A percentile compares a stretch with the other conserved stretches of the same genome.
Evolutionary conservation across 2,329 filamentous ascomycete species (phyloP).

Genomic region (Coniosporium tulheliwenetii): DNA sequence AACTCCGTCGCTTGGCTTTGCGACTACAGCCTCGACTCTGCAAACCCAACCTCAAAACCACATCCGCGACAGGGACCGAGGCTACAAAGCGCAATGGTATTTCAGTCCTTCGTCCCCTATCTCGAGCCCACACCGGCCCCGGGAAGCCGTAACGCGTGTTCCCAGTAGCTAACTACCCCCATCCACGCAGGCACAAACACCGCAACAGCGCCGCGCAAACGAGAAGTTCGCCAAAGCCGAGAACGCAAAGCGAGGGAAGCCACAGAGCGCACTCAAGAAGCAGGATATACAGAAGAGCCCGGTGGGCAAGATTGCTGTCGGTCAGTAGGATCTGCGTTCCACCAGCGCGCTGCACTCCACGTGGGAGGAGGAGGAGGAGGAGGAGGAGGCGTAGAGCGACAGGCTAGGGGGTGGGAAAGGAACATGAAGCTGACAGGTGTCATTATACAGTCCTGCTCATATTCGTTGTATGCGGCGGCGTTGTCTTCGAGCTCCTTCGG

Average conservation of each 20-base stretch:
- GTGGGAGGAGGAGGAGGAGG: not conserved
- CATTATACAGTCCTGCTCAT: constrained; percentile 35
- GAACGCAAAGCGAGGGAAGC: constrained; percentile 59
- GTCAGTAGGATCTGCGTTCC: constrained; percentile 26
- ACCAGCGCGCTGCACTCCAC: not conserved
- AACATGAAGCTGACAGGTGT: not conserved
- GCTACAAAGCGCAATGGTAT: too few relatives aligned
- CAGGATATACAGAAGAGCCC: constrained; percentile 37
- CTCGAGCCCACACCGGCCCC: too few relatives aligned
- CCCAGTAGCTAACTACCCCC: too few relatives aligned
- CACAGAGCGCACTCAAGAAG: constrained; percentile 24
- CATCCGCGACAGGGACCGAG: too few relatives aligned
- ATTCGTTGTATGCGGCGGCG: constrained; percentile 47
- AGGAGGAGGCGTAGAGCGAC: not conserved
- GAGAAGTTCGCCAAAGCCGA: constrained; percentile 62
- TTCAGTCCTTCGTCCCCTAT: too few relatives aligned
- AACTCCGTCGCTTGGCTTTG: too few relatives aligned
- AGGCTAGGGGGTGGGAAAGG: not conserved
- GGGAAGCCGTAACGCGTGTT: too few relatives aligned
- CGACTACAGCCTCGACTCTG: too few relatives aligned
- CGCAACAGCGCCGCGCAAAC: constrained; percentile 68
- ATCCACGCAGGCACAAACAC: constrained; percentile 56
- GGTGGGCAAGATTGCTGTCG: constrained; percentile 41
- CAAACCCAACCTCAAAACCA: too few relatives aligned
- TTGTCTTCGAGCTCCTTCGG: constrained; percentile 41